Base-by-base conservation (phyloP, 495 filamentous ascomycete species). In the Mycothermus thermophilus region DNA sequence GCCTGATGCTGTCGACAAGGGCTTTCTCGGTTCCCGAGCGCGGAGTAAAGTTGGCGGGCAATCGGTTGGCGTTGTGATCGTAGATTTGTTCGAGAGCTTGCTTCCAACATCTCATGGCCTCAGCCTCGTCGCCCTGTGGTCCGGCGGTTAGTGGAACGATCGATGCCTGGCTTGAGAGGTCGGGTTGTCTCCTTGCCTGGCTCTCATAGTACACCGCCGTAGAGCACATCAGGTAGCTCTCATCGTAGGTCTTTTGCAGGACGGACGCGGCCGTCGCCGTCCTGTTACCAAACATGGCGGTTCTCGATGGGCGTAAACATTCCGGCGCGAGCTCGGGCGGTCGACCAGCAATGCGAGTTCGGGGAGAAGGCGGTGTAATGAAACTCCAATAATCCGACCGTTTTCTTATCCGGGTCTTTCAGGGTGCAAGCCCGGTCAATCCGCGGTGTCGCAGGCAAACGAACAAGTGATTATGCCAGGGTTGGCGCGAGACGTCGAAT, bases 241-340 rank as follows among this genome's bases (percentile, higher is more conserved):
- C 84, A 64, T 96, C 86, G 61, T 95, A 95, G 37, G 84, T 93
- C 71, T 94, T 95, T 66, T 96, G 90, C 55, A 95, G 67, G 35
- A 77, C 75, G 54, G 84, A 78, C 42, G 74, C 66, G 28, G 72
- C 70, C 52, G 42, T 34, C 25, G 72, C 36, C 14, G 47, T 46
- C 35, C 79, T 83, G 65, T 72, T 79, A 62, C 82, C 80, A 73
- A 88, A 82, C 80, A 81, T 84, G 33, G 36, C 48, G 46, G 12
- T 30, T 7, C 18, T 37, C 13, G 29, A 18, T 24, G 39, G 17
- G 6, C 31, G 15, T 30, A 29, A 19, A 40, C 44, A 47, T 47
- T 9, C 35, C 42, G 32, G 25, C 35, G 28, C 27, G 34, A 16
- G 2, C 5, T 27, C 21, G 30, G 27, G 22, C 9, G 21, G 27